These are phyloP conservation scores for Tolypocladium tundrense DNA, from an alignment of 2,329 filamentous ascomycete species.

Conservation along the genomic window DNA sequence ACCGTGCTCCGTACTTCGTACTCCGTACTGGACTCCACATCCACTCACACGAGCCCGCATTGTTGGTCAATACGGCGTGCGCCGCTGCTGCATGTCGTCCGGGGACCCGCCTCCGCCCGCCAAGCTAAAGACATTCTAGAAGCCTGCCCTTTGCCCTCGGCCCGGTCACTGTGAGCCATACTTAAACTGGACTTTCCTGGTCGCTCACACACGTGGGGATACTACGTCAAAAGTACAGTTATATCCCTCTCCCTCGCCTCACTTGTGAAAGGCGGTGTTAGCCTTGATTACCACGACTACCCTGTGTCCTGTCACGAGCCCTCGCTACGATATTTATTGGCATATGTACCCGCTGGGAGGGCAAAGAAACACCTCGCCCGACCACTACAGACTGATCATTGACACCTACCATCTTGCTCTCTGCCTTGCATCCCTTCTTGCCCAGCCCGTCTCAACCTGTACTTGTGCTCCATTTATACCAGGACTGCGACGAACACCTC, in stretches of 20 bases:
- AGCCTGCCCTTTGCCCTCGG: not conserved
- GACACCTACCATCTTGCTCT: not conserved
- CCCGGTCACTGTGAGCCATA: not conserved
- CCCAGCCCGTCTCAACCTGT: not conserved
- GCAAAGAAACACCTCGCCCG: not conserved
- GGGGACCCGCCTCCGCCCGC: not conserved
- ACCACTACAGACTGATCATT: not conserved
- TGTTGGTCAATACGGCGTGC: not conserved
- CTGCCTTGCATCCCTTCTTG: not conserved
- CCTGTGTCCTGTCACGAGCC: not conserved
- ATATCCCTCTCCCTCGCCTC: not conserved
- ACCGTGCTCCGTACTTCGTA: too few relatives aligned
- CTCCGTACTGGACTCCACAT: not conserved
- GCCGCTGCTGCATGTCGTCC: not conserved
- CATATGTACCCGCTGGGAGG: not conserved
- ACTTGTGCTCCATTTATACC: not conserved
- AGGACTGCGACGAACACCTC: not conserved
- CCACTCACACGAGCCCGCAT: not conserved
- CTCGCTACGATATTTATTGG: not conserved
- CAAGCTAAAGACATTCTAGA: conserved; percentile 1
- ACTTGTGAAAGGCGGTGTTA: not conserved
- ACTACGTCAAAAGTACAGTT: not conserved
- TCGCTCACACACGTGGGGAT: not conserved
- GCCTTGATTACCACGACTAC: not conserved
- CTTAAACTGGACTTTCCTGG: not conserved